phyloP scores from a whole-genome alignment of 1,284 basidiomycete genomes.

The Vanrija sp. region DNA sequence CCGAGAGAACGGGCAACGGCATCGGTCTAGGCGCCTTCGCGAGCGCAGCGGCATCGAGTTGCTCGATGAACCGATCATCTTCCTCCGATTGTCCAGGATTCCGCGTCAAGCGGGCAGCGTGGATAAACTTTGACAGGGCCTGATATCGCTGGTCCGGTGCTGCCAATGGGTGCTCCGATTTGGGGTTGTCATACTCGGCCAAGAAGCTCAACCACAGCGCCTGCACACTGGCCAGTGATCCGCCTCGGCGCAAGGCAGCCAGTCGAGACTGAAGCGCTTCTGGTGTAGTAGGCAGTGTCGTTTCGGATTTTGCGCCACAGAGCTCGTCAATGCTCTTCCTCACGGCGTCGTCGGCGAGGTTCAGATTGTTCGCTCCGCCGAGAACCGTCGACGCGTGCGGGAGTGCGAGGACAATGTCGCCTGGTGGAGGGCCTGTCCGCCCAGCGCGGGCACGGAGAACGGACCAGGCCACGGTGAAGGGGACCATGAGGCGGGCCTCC shows the following conservation, averaged over 20 bases:
- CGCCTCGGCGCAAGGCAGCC: background rate
- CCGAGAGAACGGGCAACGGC: conserved; percentile 17
- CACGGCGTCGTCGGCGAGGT: background rate
- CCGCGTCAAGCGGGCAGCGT: too few relatives aligned
- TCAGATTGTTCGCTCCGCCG: background rate
- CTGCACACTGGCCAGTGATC: background rate
- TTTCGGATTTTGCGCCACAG: too few relatives aligned
- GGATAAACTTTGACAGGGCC: too few relatives aligned
- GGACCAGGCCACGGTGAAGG: conserved; percentile 11
- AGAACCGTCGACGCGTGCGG: background rate
- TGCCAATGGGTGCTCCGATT: background rate
- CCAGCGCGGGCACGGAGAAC: conserved; percentile 6
- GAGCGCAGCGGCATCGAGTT: background rate
- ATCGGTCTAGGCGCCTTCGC: conserved; percentile 13
- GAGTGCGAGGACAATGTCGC: background rate
- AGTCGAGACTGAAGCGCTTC: background rate
- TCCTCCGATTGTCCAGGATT: too few relatives aligned
- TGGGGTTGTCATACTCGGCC: background rate
- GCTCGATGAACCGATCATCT: background rate
- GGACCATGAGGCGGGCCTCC: conserved; percentile 1
- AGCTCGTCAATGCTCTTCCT: background rate
- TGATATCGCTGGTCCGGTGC: background rate
- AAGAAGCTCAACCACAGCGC: background rate
- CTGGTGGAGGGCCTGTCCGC: background rate
- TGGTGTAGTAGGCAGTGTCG: background rate